Evolutionary conservation across 306 rosid species (phyloP), one percentile per base, ranked within the genome.

Genomic region (Cicer pinnatifidum): DNA sequence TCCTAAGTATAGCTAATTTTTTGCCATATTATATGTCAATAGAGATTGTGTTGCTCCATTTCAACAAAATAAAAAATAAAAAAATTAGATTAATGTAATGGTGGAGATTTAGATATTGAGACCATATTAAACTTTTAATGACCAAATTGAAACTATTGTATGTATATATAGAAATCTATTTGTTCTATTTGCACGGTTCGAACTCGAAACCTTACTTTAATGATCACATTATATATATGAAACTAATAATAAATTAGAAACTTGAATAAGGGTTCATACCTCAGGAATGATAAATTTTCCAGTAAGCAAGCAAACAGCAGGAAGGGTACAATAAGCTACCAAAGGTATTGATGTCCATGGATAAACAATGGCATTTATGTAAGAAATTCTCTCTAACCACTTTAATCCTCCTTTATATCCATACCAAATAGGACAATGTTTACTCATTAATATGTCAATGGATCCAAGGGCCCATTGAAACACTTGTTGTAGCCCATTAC

Each of bases 351-450:
- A 88, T 19, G 93, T 88, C 89, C 80, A 88, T 8, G 96, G 96
- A 84, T 86, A 90, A 8, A 86, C 28, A 16, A 82, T 84, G 15
- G 91, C 86, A 81, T 88, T 90, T 71, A 88, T 76, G 72, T 90
- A 90, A 56, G 93, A 84, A 63, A 90, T 19, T 6, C 91, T 86
- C 71, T 86, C 89, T 50, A 86, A 62, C 84, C 86, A 82, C 82
- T 88, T 90, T 20, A 90, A 56, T 62, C 96, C 93, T 33, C 90
- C 93, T 48, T 88, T 88, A 79, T 88, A 90, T 65, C 91, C 96
- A 52, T 90, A 82, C 96, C 96, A 90, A 44, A 90, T 76, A 76
- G 96, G 96, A 58, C 91, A 90, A 44, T 88, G 89, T 82, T 82
- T 86, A 56, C 91, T 90, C 76, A 88, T 75, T 79, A 90, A 86